Conservation (phyloP, 164 flowering plant species). For the Vitis riparia region DNA sequence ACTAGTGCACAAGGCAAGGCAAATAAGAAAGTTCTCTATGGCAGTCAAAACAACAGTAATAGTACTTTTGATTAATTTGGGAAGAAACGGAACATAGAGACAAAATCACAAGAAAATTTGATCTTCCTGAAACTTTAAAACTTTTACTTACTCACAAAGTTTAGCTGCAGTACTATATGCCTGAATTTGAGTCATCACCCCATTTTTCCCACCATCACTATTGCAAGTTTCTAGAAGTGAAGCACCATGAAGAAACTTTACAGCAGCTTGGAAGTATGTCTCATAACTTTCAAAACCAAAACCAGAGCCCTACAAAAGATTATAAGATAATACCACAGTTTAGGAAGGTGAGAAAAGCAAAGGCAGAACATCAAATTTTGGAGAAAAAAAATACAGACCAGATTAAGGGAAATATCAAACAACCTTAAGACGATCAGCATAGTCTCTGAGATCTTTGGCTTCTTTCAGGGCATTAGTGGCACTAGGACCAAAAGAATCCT, state of each 20-base stretch:
- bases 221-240: slow-evolving; percentile 38
- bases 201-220: slow-evolving; percentile 20
- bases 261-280: slow-evolving; percentile 43
- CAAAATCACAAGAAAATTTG: not conserved
- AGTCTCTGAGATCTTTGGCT: slow-evolving; percentile 41
- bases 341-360: not conserved
- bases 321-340: not conserved
- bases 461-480: slow-evolving; percentile 33
- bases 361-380: not conserved
- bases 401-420: not conserved
- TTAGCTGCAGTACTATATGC: slow-evolving; percentile 41
- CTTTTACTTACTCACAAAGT: slow-evolving; percentile 48
- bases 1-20: not conserved
- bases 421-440: slow-evolving; percentile 58
- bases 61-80: not conserved
- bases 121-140: not conserved
- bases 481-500: slow-evolving; percentile 23
- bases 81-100: not conserved
- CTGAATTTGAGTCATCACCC: slow-evolving; percentile 35
- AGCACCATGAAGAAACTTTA: slow-evolving; percentile 55
- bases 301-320: slow-evolving; percentile 34
- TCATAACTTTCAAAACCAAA: slow-evolving; percentile 37
- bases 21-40: not conserved
- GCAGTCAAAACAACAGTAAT: not conserved
- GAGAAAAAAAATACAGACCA: slow-evolving; percentile 4